phyloP scores from a whole-genome alignment of 495 filamentous ascomycete genomes.

The Tuber indicum region DNA sequence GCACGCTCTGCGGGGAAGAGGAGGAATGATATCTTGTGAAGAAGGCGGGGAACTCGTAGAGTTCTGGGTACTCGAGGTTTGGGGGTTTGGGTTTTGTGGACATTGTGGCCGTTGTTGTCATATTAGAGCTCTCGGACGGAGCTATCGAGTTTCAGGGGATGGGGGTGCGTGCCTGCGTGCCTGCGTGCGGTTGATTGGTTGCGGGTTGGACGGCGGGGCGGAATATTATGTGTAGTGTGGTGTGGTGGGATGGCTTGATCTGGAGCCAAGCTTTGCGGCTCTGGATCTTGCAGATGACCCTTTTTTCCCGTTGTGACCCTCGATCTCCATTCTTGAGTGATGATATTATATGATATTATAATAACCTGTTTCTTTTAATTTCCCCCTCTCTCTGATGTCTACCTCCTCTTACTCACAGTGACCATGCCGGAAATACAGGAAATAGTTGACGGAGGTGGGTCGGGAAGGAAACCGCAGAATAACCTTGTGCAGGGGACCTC shows the following conservation, averaged over 20 bases:
- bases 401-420: background rate
- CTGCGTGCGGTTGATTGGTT: background rate
- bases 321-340: background rate
- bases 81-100: conserved; percentile 4
- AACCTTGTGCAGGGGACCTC: conserved; percentile 47
- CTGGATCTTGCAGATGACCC: background rate
- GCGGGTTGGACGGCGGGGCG: background rate
- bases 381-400: background rate
- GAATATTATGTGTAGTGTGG: conserved; percentile 1
- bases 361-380: background rate
- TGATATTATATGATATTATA: too few relatives aligned
- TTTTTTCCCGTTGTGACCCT: background rate
- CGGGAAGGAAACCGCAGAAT: conserved; percentile 19
- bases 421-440: background rate
- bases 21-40: conserved; percentile 51
- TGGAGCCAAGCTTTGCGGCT: conserved; percentile 30
- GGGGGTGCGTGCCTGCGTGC: background rate
- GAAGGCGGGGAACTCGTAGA: conserved; percentile 64
- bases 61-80: conserved; percentile 20
- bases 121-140: background rate
- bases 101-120: conserved; percentile 9
- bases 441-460: conserved; percentile 10
- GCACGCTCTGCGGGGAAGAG: background rate
- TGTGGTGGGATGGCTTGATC: background rate
- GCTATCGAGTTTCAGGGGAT: background rate